A percentile compares a stretch with the other conserved stretches of the same genome.
phyloP scores from a whole-genome alignment of 2,329 filamentous ascomycete species.

The Fusarium kyushuense region DNA sequence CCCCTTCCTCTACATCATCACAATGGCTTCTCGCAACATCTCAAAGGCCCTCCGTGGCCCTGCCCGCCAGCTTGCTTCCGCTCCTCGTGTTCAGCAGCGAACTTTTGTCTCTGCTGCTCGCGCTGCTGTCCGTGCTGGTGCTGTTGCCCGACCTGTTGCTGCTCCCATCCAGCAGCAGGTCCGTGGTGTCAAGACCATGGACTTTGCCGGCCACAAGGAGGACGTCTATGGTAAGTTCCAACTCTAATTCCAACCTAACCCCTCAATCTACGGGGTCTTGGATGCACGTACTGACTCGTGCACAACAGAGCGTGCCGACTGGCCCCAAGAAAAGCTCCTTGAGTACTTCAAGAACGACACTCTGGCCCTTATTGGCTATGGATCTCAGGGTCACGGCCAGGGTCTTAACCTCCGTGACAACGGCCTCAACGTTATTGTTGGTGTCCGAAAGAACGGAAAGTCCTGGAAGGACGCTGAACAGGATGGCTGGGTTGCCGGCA shows the following conservation, averaged over 20 bases:
- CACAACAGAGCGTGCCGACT: slow-evolving; percentile 90
- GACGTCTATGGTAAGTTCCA: slow-evolving; percentile 82
- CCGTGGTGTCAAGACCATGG: slow-evolving; percentile 97
- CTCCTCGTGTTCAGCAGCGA: slow-evolving; percentile 71
- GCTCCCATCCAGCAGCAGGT: slow-evolving; percentile 74
- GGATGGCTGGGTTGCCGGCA: slow-evolving; percentile 98
- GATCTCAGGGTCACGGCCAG: slow-evolving; percentile 97
- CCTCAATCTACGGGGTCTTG: neutral
- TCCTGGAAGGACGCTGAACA: slow-evolving; percentile 98
- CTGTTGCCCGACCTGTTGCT: slow-evolving; percentile 64
- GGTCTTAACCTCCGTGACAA: slow-evolving; percentile 99
- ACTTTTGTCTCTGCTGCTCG: slow-evolving; percentile 72
- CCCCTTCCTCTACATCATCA: slow-evolving; percentile 53
- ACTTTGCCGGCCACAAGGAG: slow-evolving; percentile 97
- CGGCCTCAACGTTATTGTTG: slow-evolving; percentile 98
- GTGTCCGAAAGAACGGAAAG: slow-evolving; percentile 97
- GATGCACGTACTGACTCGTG: slow-evolving; percentile 45
- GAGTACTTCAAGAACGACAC: slow-evolving; percentile 99
- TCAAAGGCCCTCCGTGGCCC: slow-evolving; percentile 74
- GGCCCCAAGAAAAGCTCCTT: slow-evolving; percentile 97
- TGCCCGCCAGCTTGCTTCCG: slow-evolving; percentile 69
- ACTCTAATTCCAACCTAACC: slow-evolving; percentile 2
- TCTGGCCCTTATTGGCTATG: slow-evolving; percentile 98
- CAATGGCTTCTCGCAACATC: slow-evolving; percentile 84
- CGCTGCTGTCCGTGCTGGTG: slow-evolving; percentile 66